Percentiles rank a stretch among this genome's conserved stretches.
Evolutionary conservation across 352 stramenopile genomes (phyloP).

Genomic region (Elongisporangium prolatum): DNA sequence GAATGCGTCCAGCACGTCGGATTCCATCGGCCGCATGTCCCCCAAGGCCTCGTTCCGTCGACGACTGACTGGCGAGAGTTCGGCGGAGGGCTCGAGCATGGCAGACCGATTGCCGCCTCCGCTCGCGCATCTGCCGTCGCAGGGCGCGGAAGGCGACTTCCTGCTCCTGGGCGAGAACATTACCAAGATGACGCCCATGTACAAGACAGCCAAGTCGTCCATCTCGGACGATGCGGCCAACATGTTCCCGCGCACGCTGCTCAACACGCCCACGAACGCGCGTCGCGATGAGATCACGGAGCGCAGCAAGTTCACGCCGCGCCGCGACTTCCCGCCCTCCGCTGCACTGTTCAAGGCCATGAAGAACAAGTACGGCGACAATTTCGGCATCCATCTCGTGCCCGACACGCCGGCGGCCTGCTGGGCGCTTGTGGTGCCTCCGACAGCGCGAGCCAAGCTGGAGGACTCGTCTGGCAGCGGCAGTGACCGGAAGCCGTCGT

Average conservation of each 20-base stretch:
- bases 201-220: conserved; percentile 27
- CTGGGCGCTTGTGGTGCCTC: conserved; percentile 73
- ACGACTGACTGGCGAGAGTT: conserved; percentile 26
- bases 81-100: conserved; percentile 3
- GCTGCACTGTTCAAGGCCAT: conserved; percentile 82
- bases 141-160: conserved; percentile 44
- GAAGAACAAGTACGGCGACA: conserved; percentile 77
- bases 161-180: conserved; percentile 58
- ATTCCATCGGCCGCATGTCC: conserved; percentile 27
- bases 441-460: conserved; percentile 51
- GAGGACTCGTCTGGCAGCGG: conserved; percentile 22
- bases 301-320: conserved; percentile 75
- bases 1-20: conserved; percentile 16
- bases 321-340: conserved; percentile 79
- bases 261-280: conserved; percentile 50
- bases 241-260: conserved; percentile 66
- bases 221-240: conserved; percentile 67
- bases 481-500: conserved; percentile 1
- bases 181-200: conserved; percentile 48
- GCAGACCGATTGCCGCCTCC: conserved; percentile 15
- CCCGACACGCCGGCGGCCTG: conserved; percentile 69
- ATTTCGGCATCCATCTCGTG: conserved; percentile 66
- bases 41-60: conserved; percentile 43
- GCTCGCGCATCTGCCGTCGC: conserved; percentile 28
- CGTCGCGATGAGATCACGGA: conserved; percentile 72